Percentiles rank a stretch among this genome's conserved stretches.
Conservation (phyloP, 257 asterid species). For the Leonotis leonurus region DNA sequence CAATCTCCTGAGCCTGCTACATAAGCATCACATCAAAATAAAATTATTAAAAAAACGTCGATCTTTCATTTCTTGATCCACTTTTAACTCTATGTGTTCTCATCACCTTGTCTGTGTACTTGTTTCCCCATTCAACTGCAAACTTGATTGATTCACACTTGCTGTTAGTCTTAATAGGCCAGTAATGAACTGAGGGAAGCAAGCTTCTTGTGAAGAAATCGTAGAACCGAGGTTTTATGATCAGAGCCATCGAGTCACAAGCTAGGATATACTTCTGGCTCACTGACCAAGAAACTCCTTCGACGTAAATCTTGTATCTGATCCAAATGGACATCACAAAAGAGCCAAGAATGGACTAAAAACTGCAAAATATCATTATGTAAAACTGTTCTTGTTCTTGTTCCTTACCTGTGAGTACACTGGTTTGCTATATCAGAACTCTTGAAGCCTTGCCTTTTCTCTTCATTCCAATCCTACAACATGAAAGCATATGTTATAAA, state of each 20-base stretch:
- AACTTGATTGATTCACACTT: conserved; percentile 53
- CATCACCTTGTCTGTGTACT: conserved; percentile 45
- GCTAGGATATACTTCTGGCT: conserved; percentile 85
- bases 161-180: conserved; percentile 48
- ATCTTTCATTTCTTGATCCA: neutral
- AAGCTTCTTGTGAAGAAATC: conserved; percentile 81
- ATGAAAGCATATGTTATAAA: neutral
- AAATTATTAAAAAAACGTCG: too few species aligned
- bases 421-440: conserved; percentile 53
- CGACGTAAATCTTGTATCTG: conserved; percentile 78
- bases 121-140: conserved; percentile 93
- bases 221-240: conserved; percentile 47
- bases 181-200: conserved; percentile 64
- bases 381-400: neutral
- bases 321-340: neutral
- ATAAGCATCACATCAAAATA: neutral
- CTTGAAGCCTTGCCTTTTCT: conserved; percentile 50
- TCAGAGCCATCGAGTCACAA: conserved; percentile 67
- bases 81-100: neutral
- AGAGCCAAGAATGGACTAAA: neutral
- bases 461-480: conserved; percentile 57
- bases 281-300: conserved; percentile 87
- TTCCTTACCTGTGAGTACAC: conserved; percentile 57
- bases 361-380: neutral
- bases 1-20: conserved; percentile 65